phyloP scores from a whole-genome alignment of 129 eudicot genomes.

The Flaveria ramosissima region DNA sequence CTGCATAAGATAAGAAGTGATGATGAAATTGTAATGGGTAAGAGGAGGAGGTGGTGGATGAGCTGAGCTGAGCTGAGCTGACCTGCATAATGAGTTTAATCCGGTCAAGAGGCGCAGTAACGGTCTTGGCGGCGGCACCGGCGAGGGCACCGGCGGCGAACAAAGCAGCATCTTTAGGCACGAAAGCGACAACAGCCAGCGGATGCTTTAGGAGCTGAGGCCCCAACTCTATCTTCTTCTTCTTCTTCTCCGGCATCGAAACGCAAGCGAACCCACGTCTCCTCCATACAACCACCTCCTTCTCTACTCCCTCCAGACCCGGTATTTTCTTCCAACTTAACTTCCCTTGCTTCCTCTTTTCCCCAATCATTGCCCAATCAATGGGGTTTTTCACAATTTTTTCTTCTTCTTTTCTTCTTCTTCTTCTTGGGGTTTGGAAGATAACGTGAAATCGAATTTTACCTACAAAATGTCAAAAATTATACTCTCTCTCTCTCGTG shows the following conservation, averaged over 20 bases:
- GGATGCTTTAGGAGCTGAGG: slow-evolving; percentile 71
- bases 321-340: slow-evolving; percentile 49
- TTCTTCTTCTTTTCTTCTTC: not conserved
- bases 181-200: slow-evolving; percentile 62
- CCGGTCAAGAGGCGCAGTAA: slow-evolving; percentile 94
- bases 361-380: slow-evolving; percentile 23
- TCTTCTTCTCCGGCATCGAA: slow-evolving; percentile 58
- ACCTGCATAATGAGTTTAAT: slow-evolving; percentile 98
- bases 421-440: not conserved
- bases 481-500: too few species aligned
- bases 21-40: too few species aligned
- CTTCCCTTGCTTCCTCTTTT: slow-evolving; percentile 33
- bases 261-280: slow-evolving; percentile 52
- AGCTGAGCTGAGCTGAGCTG: not conserved
- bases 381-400: slow-evolving; percentile 4
- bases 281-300: slow-evolving; percentile 18
- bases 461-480: too few species aligned
- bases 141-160: slow-evolving; percentile 94
- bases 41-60: too few species aligned
- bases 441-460: slow-evolving; percentile 12
- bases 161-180: slow-evolving; percentile 77
- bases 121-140: slow-evolving; percentile 85
- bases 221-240: slow-evolving; percentile 30
- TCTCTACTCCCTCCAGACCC: slow-evolving; percentile 38
- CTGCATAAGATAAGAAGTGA: slow-evolving; percentile 43